Evolutionary conservation across 1,284 basidiomycete species (phyloP).

Genomic region (Moniliella sp.): DNA sequence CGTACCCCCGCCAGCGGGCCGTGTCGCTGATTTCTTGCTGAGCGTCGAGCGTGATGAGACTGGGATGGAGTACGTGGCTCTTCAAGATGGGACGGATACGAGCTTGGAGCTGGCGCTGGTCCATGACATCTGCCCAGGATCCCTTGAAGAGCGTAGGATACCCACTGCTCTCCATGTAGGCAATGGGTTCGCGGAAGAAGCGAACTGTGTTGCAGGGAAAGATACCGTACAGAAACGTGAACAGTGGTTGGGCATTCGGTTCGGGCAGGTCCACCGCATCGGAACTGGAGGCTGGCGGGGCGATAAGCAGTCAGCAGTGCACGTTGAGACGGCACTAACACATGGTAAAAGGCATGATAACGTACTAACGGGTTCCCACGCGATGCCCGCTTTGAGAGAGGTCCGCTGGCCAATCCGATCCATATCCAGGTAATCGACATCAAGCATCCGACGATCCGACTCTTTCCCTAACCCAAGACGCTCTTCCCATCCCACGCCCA

Average conservation of each 20-base stretch:
- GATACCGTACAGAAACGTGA: constrained; percentile 61
- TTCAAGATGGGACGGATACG: constrained; percentile 41
- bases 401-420: constrained; percentile 18
- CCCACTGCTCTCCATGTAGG: constrained; percentile 42
- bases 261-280: constrained; percentile 7
- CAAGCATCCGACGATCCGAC: constrained; percentile 7
- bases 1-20: constrained; percentile 48
- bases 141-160: constrained; percentile 31
- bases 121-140: constrained; percentile 43
- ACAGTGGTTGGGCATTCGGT: constrained; percentile 35
- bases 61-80: constrained; percentile 52
- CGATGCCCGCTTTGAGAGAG: constrained; percentile 8
- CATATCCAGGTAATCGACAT: constrained; percentile 14
- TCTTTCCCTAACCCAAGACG: constrained; percentile 8
- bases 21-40: constrained; percentile 45
- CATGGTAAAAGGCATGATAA: constrained; percentile 1
- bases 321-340: neutral
- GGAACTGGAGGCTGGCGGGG: constrained; percentile 6
- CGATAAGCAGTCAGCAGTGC: constrained; percentile 3
- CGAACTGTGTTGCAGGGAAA: constrained; percentile 61
- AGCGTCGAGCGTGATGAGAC: constrained; percentile 48
- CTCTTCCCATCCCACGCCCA: constrained; percentile 15
- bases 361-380: constrained; percentile 15
- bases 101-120: constrained; percentile 39
- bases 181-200: constrained; percentile 49